phyloP scores from a whole-genome alignment of 306 rosid genomes.

The Cicer chorassanicum region DNA sequence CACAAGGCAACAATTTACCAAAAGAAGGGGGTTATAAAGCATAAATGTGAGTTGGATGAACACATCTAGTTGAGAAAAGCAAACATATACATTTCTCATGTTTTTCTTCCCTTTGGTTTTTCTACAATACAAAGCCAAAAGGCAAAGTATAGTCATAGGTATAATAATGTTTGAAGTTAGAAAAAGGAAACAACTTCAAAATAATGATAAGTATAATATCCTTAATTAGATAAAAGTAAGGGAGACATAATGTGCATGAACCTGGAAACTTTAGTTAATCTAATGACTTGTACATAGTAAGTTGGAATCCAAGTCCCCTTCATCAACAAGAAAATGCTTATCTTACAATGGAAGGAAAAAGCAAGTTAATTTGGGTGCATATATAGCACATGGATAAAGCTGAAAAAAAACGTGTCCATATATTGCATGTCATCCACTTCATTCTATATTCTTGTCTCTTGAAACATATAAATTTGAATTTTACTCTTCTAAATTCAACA shows the following conservation, averaged over 20 bases:
- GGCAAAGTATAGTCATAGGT: not conserved
- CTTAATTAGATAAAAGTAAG: not conserved
- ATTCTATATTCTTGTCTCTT: constrained; percentile 4
- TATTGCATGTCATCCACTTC: constrained; percentile 24
- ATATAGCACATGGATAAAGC: not conserved
- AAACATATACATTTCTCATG: not conserved
- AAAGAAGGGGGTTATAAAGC: not conserved
- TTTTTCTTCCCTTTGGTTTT: not conserved
- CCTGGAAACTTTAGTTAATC: not conserved
- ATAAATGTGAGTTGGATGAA: not conserved
- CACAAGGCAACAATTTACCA: not conserved
- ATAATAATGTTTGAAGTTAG: not conserved
- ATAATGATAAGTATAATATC: not conserved
- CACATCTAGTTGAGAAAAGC: not conserved
- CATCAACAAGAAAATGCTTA: constrained; percentile 48
- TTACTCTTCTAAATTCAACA: not conserved
- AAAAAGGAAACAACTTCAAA: not conserved
- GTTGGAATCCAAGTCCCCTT: constrained; percentile 42
- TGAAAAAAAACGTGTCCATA: not conserved
- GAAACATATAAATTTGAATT: not conserved
- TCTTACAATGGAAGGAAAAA: constrained; percentile 39
- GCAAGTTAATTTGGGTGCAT: not conserved
- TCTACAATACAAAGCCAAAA: not conserved
- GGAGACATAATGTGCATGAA: not conserved
- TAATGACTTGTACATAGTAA: not conserved